These are phyloP conservation scores for Panellus pusillus DNA, from an alignment of 768 basidiomycete species.

Conservation along the genomic window DNA sequence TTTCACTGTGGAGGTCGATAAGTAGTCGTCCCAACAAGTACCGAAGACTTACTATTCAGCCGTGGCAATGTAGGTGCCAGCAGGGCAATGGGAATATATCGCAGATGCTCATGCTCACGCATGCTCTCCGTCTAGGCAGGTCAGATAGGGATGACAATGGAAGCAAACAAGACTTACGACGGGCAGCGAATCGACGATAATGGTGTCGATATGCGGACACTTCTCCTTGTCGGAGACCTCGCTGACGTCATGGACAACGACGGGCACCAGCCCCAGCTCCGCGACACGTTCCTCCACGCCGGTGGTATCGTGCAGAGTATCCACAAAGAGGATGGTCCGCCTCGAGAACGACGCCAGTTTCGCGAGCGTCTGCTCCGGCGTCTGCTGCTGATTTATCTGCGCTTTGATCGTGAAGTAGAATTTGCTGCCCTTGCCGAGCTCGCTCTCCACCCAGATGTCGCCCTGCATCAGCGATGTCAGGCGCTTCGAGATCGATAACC, in stretches of 20 bases:
- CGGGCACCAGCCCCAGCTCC: constrained; percentile 77
- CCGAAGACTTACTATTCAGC: constrained; percentile 60
- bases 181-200: constrained; percentile 86
- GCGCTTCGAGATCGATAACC: constrained; percentile 95
- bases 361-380: constrained; percentile 67
- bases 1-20: constrained; percentile 59
- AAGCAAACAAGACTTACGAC: constrained; percentile 54
- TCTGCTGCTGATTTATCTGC: constrained; percentile 66
- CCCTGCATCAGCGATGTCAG: constrained; percentile 97
- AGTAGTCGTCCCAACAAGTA: constrained; percentile 10
- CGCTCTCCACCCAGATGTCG: constrained; percentile 98
- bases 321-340: constrained; percentile 88
- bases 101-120: constrained; percentile 89
- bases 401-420: constrained; percentile 97
- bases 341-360: constrained; percentile 89
- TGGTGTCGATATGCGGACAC: constrained; percentile 90
- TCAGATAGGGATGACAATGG: constrained; percentile 3
- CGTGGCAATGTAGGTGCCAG: constrained; percentile 77
- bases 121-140: constrained; percentile 75
- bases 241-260: constrained; percentile 73
- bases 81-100: constrained; percentile 95
- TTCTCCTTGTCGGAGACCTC: constrained; percentile 81
- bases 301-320: constrained; percentile 75
- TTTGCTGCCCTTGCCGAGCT: constrained; percentile 87
- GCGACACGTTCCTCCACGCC: constrained; percentile 75